Base-by-base conservation (phyloP, 139 green algal genomes). In the Auxenochlorella pyrenoidosa region DNA sequence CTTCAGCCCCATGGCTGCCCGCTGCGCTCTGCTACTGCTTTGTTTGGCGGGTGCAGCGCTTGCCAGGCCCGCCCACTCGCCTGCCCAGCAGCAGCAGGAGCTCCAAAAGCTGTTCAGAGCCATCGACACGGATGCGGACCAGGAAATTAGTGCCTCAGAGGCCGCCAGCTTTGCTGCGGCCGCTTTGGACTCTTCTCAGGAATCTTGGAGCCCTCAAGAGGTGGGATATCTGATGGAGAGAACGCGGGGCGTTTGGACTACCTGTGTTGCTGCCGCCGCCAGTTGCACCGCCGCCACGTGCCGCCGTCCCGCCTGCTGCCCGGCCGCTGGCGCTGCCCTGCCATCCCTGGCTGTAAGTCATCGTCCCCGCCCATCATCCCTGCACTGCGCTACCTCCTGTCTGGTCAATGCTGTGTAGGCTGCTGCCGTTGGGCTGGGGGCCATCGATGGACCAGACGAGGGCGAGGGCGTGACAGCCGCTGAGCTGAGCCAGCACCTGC, bases 401-500 rank as follows among this genome's bases (percentile, higher is more conserved):
- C 12, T 58, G 47, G 6, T 58, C 12, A 12, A 58, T 12, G 79
- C 65, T 6, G 22, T 10, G 2, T 24, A 44, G 70, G 70, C 70
- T 28, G 70, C 70, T 10, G 34, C 34, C 1, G 24, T 44, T 13
- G 70, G 34, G 13, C 6, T 36, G 16, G 70, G 70, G 15, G 80
- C 63, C 13, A 43, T 85, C 8, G 80, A 85, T 43, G 80, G 80
- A 0, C 28, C 80, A 5, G 80, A 85, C 43, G 41, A 41, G 8
- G 80, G 80, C 38, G 63, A 32, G n/a, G 41, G 40, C 38, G 63
- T 85, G 10, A 60, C 58, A 21, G 19, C 51, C 4, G 80, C 80
- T 1, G 80, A 85, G 60, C 60, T 85, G 26, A n/a, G 59, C 30
- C 59, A 70, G 15, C 80, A 85, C 60, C 32, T 85, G 40, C 34